Base-by-base conservation (phyloP, 805 yeast species). In the Kodamaea laetipori region DNA sequence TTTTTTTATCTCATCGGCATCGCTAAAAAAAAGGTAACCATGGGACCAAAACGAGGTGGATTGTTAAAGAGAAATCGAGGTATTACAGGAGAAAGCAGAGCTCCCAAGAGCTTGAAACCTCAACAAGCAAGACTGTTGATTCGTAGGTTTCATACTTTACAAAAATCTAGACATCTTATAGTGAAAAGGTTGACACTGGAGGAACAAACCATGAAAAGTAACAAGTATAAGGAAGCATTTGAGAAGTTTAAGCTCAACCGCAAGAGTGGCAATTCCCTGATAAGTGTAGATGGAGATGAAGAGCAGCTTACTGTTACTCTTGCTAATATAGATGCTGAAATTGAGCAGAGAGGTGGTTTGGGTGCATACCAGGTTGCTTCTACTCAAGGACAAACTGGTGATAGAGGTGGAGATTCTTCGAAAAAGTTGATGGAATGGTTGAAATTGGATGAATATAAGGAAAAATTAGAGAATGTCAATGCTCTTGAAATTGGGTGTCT, bases 321-420 rank as follows among this genome's bases (percentile, higher is more conserved):
- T 9, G 84, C 78, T 0, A 71, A 70, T 39, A 77, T 90, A 4
- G 84, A 81, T 48, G 74, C 69, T 2, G 90, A 86, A 55, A 74
- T 85, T 3, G 68, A 68, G 6, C 72, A 67, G 32, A 69, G 81
- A 33, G 97, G 97, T 0, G 97, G 97, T 0, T 60, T 92, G 1
- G 74, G 80, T 39, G 77, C 78, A 8, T 92, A 92, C 60, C 99
- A 92, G 57, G 63, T 73, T 15, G 98, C 98, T 0, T 87, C 96
- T 1, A 77, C 85, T 1, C 79, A 81, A 39, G 99, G 99, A 0
- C 99, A 92, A 55, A 78, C 80, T 45, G 59, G 63, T 0, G 73
- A 74, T 37, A 62, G 98, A 49, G 98, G 99, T 0, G 96, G 97
- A 1, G 99, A 92, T 58, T 88, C 97, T 0, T 89, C 96, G 2